Evolutionary conservation across 352 stramenopile genomes (phyloP).

Genomic region (Pelagophyceae sp.): DNA sequence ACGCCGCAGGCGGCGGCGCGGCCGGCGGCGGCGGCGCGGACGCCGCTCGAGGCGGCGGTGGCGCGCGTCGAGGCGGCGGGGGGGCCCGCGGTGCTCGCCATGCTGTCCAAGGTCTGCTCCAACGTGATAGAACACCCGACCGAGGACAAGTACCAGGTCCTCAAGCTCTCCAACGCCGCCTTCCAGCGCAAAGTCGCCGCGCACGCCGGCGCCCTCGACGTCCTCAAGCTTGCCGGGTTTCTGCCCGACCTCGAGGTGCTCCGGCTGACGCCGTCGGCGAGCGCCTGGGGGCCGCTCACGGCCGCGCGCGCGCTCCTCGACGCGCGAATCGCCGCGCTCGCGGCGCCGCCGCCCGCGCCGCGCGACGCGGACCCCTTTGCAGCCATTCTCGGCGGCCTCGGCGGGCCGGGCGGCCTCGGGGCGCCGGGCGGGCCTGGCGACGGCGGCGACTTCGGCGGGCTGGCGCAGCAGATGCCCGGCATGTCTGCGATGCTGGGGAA

Average conservation of each 20-base stretch:
- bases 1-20: not conserved
- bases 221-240: conserved; percentile 1
- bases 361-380: not conserved
- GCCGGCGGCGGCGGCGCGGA: not conserved
- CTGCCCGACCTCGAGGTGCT: not conserved
- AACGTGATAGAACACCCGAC: conserved; percentile 7
- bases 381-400: not conserved
- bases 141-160: not conserved
- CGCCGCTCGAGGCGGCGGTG: not conserved
- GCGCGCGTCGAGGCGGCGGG: conserved; percentile 2
- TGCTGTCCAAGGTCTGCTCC: not conserved
- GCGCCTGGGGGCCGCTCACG: not conserved
- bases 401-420: not conserved
- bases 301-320: not conserved
- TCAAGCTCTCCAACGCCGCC: conserved; percentile 8
- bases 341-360: not conserved
- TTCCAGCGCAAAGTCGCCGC: conserved; percentile 12
- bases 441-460: not conserved
- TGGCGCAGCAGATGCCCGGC: not conserved
- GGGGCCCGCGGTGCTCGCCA: not conserved
- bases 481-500: not conserved
- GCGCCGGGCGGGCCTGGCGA: too few relatives aligned
- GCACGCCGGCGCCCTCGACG: not conserved
- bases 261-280: not conserved
- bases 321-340: not conserved